phyloP scores from a whole-genome alignment of 345 rosid species.

The Geranium rotundifolium region DNA sequence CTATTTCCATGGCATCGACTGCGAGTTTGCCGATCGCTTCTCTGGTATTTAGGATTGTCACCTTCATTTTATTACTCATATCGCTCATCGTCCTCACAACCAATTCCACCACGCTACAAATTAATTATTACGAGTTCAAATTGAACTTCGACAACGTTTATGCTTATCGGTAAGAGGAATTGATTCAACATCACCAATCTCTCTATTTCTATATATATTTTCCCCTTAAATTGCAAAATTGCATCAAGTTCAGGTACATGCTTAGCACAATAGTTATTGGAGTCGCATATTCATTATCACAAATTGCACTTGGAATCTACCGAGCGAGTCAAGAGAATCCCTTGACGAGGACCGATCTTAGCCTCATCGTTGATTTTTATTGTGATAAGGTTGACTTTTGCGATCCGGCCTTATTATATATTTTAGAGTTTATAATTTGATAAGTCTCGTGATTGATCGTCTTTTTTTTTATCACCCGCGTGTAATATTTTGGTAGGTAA shows the following conservation, averaged over 20 bases:
- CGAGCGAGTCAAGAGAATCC: constrained; percentile 12
- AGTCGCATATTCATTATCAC: constrained; percentile 20
- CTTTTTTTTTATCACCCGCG: too few relatives aligned
- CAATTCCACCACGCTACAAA: not conserved
- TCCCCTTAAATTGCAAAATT: too few relatives aligned
- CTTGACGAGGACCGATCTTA: not conserved
- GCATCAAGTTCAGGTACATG: constrained; percentile 16
- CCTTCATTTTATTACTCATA: constrained; percentile 5
- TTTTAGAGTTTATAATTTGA: too few relatives aligned
- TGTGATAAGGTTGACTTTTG: constrained; percentile 23
- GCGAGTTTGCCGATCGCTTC: too few relatives aligned
- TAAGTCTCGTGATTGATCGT: not conserved
- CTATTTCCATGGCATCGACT: too few relatives aligned
- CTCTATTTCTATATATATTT: too few relatives aligned
- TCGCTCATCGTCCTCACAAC: constrained; percentile 7
- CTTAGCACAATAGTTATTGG: constrained; percentile 22
- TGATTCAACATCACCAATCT: too few relatives aligned
- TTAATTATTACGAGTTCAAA: not conserved
- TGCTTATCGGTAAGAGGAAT: constrained; percentile 12
- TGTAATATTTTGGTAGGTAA: constrained; percentile 16
- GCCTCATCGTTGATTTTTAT: constrained; percentile 17
- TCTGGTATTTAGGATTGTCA: too few relatives aligned
- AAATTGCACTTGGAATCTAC: constrained; percentile 8
- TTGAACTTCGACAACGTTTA: constrained; percentile 15
- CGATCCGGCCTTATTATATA: too few relatives aligned